A percentile compares a stretch with the other conserved stretches of the same genome.
phyloP scores from a whole-genome alignment of 257 asterid genomes.

The Primulina eburnea region DNA sequence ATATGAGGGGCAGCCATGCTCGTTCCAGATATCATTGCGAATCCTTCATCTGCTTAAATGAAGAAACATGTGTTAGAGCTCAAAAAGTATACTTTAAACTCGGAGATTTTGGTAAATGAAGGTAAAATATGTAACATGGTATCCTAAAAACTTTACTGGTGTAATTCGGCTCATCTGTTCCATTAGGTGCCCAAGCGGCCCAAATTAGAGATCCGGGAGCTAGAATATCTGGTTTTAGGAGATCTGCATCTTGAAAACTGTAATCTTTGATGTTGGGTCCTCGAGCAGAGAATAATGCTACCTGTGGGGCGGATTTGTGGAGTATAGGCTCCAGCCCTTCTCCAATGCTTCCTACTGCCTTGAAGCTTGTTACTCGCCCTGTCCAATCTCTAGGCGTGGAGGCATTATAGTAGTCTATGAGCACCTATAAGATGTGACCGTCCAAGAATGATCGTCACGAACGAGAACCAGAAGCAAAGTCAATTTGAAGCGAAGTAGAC shows the following conservation, averaged over 20 bases:
- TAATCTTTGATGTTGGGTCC: conserved; percentile 96
- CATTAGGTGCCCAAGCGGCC: conserved; percentile 99
- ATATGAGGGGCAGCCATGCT: conserved; percentile 92
- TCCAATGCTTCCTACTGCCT: conserved; percentile 81
- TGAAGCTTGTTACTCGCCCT: conserved; percentile 87
- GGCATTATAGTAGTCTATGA: conserved; percentile 79
- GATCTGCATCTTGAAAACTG: conserved; percentile 92
- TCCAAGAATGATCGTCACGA: background rate
- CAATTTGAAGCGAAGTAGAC: background rate
- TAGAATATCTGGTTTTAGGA: conserved; percentile 92
- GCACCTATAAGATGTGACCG: conserved; percentile 50
- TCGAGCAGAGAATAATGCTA: conserved; percentile 91
- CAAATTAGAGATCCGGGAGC: conserved; percentile 98
- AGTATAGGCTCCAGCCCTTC: conserved; percentile 83
- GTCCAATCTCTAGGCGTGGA: conserved; percentile 93
- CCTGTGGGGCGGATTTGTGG: conserved; percentile 95
- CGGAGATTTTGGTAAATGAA: background rate
- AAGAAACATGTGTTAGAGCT: conserved; percentile 10
- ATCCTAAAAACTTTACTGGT: conserved; percentile 45
- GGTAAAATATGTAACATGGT: conserved; percentile 5
- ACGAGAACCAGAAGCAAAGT: background rate
- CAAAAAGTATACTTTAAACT: background rate
- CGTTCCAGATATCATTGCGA: conserved; percentile 79
- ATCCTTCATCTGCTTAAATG: conserved; percentile 64
- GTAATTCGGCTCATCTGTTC: conserved; percentile 91